Evolutionary conservation across 2,329 filamentous ascomycete genomes (phyloP), one percentile per base, ranked within the genome.

Genomic region (Beauveria sp.): DNA sequence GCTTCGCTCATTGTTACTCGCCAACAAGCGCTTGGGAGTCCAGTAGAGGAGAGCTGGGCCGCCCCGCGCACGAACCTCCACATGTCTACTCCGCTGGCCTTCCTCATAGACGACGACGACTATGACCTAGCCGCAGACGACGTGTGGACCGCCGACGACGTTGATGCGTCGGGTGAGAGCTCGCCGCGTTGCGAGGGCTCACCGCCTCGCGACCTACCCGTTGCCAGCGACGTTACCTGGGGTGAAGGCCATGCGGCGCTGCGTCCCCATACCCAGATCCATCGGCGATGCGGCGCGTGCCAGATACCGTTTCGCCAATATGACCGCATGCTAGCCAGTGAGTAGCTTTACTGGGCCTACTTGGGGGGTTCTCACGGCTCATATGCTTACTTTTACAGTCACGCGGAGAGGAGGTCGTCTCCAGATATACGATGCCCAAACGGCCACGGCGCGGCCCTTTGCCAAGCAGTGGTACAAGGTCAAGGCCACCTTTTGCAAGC

Each of bases 201-300:
- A n/a, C 54, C 54, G 14, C 26, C n/a, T 12, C 54, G 54, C 42
- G 14, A 49, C 16, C 20, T 58, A 5, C 45, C 45, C 20, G 45
- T 42, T 31, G 55, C 45, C 55, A 24, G 14, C 43, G 45, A 58
- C 20, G 26, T 48, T 8, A 50, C 31, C 31, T 58, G 55, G 55
- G 55, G 16, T 1, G 3, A 34, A 3, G 55, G 43, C 18, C 31
- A 34, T 9, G 20, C 46, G 7, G 18, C 46, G 14, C 22, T 24
- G 31, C 56, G 56, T n/a, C 56, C 56, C 22, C 56, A 60, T 45
- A 60, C 56, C 16, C 56, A 52, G 56, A 61, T 61, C 40, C 58
- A 61, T 46, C 58, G 26, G 7, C 49, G 42, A 3, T 61, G 58
- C n/a, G 50, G 58, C 42, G 42, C 40, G 12, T 61, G 58, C 28